phyloP scores from a whole-genome alignment of 306 rosid species.

The Begonia peltatifolia region DNA sequence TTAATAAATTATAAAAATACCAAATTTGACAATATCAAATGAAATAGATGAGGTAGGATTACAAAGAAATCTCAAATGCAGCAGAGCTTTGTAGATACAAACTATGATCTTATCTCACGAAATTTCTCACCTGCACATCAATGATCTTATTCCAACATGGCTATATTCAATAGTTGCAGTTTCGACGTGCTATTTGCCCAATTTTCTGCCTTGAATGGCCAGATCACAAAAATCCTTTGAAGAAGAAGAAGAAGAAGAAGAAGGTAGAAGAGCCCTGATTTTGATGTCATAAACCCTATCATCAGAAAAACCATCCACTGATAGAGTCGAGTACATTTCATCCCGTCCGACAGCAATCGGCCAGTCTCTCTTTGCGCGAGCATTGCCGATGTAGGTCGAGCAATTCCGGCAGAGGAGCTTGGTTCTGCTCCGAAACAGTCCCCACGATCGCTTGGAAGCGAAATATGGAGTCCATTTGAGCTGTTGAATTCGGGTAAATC shows the following conservation, averaged over 20 bases:
- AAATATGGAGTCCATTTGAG: conserved; percentile 15
- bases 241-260: conserved; percentile 1
- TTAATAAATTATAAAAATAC: too few relatives aligned
- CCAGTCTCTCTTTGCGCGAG: not conserved
- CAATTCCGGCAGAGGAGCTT: conserved; percentile 25
- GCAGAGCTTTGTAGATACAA: too few relatives aligned
- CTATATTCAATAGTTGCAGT: too few relatives aligned
- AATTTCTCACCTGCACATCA: not conserved
- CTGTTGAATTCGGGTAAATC: conserved; percentile 13
- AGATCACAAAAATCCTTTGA: not conserved
- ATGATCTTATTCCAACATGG: too few relatives aligned
- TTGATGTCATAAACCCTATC: conserved; percentile 16
- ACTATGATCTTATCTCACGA: not conserved
- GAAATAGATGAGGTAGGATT: too few relatives aligned
- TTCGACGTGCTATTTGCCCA: not conserved
- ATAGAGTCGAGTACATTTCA: not conserved
- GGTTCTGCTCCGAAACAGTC: conserved; percentile 12
- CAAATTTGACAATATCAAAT: too few relatives aligned
- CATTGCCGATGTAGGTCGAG: conserved; percentile 14
- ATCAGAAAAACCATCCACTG: conserved; percentile 18
- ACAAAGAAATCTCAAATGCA: not conserved
- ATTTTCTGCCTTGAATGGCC: not conserved
- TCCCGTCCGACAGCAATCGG: not conserved
- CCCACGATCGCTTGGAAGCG: conserved; percentile 14
- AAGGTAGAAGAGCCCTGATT: conserved; percentile 17